These are phyloP conservation scores for Neofusicoccum cordaticola DNA, from an alignment of 2,329 filamentous ascomycete genomes.

Conservation along the genomic window DNA sequence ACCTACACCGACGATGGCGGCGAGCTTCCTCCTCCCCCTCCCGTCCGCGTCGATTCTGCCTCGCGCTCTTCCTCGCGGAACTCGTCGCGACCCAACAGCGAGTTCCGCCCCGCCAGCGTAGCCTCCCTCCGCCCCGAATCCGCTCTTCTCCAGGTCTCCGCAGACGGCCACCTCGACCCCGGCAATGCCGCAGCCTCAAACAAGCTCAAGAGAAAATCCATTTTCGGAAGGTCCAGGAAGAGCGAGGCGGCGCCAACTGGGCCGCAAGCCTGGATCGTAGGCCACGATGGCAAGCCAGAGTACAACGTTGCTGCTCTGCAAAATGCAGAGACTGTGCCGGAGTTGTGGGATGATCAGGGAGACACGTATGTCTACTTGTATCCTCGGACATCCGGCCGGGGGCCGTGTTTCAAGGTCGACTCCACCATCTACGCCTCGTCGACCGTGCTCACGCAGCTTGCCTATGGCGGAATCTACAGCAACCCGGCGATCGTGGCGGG, in stretches of 20 bases:
- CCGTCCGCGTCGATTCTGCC: conserved; percentile 11
- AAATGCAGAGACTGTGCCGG: conserved; percentile 53
- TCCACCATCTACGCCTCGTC: conserved; percentile 59
- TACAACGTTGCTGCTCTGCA: conserved; percentile 55
- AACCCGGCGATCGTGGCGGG: conserved; percentile 21
- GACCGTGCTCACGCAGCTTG: conserved; percentile 53
- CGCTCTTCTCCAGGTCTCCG: conserved; percentile 7
- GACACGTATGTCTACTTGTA: conserved; percentile 64
- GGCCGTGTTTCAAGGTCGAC: conserved; percentile 61
- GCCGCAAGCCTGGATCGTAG: conserved; percentile 57
- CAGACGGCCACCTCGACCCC: conserved; percentile 15
- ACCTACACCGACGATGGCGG: conserved; percentile 10
- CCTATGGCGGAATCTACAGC: conserved; percentile 53
- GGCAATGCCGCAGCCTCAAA: conserved; percentile 19
- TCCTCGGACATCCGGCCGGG: conserved; percentile 54
- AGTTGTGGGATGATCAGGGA: conserved; percentile 62
- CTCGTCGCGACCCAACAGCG: conserved; percentile 7
- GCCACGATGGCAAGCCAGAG: conserved; percentile 53
- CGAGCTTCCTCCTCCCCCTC: conserved; percentile 13
- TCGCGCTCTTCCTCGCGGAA: conserved; percentile 12
- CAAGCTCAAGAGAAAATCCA: conserved; percentile 35
- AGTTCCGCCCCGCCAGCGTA: not conserved
- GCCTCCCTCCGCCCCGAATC: conserved; percentile 11
- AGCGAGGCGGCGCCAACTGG: conserved; percentile 23
- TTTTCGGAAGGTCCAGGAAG: conserved; percentile 30